These are phyloP conservation scores for Globisporangium paddicum DNA, from an alignment of 352 stramenopile genomes.

Conservation along the genomic window DNA sequence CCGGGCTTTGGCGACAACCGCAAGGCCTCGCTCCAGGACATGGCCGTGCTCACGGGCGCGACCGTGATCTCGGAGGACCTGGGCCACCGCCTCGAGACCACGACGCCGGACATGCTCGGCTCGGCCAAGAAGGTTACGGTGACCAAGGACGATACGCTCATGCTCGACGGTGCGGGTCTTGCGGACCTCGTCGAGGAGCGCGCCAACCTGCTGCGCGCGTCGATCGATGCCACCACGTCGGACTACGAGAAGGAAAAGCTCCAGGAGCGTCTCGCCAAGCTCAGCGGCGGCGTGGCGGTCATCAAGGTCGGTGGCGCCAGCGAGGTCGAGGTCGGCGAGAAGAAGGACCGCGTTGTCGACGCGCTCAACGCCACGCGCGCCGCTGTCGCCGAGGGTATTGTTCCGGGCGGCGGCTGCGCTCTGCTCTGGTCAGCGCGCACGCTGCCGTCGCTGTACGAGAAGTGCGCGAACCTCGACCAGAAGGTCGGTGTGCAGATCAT, in stretches of 20 bases:
- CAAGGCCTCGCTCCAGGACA: constrained; percentile 99
- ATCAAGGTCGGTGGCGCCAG: constrained; percentile 99
- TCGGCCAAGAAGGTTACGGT: constrained; percentile 94
- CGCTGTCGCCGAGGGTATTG: constrained; percentile 98
- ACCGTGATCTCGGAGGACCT: constrained; percentile 98
- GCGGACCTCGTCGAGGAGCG: constrained; percentile 95
- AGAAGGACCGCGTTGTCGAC: constrained; percentile 99
- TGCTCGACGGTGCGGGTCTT: constrained; percentile 95
- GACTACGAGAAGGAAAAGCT: constrained; percentile 99
- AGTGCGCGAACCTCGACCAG: constrained; percentile 95
- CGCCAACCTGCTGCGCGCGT: constrained; percentile 93
- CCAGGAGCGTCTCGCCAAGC: constrained; percentile 99
- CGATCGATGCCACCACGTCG: constrained; percentile 95
- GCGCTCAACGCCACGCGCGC: constrained; percentile 99
- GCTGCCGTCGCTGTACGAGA: constrained; percentile 86
- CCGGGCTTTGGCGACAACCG: constrained; percentile 99
- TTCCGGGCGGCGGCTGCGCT: constrained; percentile 97
- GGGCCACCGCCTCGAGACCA: constrained; percentile 98
- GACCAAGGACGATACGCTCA: constrained; percentile 99
- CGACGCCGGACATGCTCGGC: constrained; percentile 93
- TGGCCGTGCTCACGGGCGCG: constrained; percentile 97
- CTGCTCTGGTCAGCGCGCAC: constrained; percentile 96
- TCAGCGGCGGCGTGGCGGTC: constrained; percentile 98
- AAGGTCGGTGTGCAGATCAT: constrained; percentile 98
- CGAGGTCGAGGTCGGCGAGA: constrained; percentile 99